phyloP scores from a whole-genome alignment of 192 early-diverging fungal species.

The Umbelopsis sp. region DNA sequence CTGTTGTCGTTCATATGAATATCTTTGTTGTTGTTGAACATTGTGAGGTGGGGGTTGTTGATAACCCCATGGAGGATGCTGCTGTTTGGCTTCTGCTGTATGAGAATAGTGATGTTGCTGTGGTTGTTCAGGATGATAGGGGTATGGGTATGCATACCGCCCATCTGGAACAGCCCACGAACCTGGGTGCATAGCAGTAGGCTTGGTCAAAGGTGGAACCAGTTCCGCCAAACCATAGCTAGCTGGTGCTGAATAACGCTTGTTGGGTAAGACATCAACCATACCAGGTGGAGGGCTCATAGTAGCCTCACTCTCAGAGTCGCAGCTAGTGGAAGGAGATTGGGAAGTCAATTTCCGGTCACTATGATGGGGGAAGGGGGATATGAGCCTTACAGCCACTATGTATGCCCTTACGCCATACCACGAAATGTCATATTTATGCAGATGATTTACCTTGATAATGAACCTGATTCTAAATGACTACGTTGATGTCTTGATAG shows the following conservation, averaged over 20 bases:
- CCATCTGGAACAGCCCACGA: not conserved
- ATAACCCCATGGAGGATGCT: constrained; percentile 3
- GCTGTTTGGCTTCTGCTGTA: not conserved
- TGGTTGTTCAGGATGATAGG: constrained; percentile 11
- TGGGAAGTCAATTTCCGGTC: constrained; percentile 16
- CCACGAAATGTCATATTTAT: not conserved
- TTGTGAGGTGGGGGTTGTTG: not conserved
- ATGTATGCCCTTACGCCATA: too few species aligned
- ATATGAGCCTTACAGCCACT: too few species aligned
- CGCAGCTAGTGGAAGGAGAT: constrained; percentile 36
- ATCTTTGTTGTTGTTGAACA: not conserved
- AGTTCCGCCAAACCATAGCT: not conserved
- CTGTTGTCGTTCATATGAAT: constrained; percentile 15
- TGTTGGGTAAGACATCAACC: constrained; percentile 6
- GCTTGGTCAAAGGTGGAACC: constrained; percentile 17
- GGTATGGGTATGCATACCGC: not conserved
- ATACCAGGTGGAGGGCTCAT: constrained; percentile 27
- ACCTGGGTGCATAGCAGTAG: constrained; percentile 13
- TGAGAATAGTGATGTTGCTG: not conserved
- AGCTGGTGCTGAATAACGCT: constrained; percentile 8
- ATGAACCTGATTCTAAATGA: constrained; percentile 37
- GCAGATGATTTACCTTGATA: not conserved
- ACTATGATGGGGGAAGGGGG: not conserved
- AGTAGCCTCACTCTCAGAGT: constrained; percentile 40
- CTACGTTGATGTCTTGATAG: constrained; percentile 61